Percentiles rank a stretch among this genome's conserved stretches.
Conservation (phyloP, 495 filamentous ascomycete species). For the Aspergillus funiculosus region DNA sequence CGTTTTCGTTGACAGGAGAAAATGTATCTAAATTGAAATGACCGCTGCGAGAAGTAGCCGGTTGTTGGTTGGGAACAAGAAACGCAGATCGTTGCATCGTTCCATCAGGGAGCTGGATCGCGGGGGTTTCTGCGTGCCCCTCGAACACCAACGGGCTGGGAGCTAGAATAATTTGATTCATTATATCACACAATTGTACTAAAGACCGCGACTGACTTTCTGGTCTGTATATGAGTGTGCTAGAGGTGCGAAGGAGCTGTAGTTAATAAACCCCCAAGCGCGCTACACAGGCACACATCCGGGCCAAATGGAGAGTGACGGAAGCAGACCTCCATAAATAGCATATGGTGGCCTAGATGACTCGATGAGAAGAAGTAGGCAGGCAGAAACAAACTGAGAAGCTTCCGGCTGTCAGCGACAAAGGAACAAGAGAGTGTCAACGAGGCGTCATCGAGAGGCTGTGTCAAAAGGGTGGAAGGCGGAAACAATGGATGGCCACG, state of each 20-base stretch:
- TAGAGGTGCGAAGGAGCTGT: not conserved
- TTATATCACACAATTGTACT: constrained; percentile 13
- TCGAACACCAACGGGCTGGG: constrained; percentile 22
- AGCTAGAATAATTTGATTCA: constrained; percentile 24
- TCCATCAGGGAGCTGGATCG: constrained; percentile 29
- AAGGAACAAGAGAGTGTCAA: not conserved
- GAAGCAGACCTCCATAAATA: constrained; percentile 12
- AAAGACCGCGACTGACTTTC: no score
- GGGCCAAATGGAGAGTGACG: constrained; percentile 3
- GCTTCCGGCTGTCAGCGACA: constrained; percentile 1
- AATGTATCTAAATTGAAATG: constrained; percentile 57
- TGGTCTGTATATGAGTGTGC: no score
- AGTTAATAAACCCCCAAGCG: constrained; percentile 11
- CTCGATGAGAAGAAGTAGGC: not conserved
- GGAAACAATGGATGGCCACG: not conserved
- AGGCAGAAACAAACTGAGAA: constrained; percentile 10
- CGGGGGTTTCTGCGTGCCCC: constrained; percentile 25
- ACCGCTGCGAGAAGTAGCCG: constrained; percentile 35
- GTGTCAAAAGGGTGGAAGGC: constrained; percentile 8
- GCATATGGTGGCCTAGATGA: constrained; percentile 5
- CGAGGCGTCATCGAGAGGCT: constrained; percentile 11
- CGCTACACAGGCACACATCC: constrained; percentile 14
- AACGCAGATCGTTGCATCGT: constrained; percentile 15
- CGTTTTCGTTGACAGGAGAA: constrained; percentile 87
- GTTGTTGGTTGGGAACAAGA: constrained; percentile 10